Conservation (phyloP, 352 stramenopile species). For the Pythium brachiatum region DNA sequence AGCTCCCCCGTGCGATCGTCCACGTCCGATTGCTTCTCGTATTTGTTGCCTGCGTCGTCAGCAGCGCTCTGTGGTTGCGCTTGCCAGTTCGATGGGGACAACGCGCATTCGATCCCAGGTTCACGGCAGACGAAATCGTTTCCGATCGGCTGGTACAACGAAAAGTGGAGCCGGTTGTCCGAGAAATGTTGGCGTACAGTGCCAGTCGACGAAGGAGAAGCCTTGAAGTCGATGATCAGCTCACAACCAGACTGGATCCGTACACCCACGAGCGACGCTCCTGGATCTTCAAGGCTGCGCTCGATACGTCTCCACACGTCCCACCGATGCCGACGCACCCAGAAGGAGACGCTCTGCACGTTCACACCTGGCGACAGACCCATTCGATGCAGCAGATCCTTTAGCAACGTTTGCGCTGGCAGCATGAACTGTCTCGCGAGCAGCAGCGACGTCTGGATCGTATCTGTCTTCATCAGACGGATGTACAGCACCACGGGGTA, state of each 20-base stretch:
- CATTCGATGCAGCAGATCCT: constrained; percentile 54
- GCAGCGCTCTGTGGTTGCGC: constrained; percentile 26
- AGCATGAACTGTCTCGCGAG: constrained; percentile 54
- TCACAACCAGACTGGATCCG: constrained; percentile 51
- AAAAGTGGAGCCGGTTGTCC: constrained; percentile 35
- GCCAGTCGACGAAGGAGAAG: constrained; percentile 29
- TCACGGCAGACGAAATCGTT: constrained; percentile 60
- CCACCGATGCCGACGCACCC: constrained; percentile 52
- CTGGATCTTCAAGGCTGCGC: constrained; percentile 41
- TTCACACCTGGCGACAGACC: constrained; percentile 55
- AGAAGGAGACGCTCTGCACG: constrained; percentile 53
- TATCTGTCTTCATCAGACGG: constrained; percentile 54
- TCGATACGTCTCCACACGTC: constrained; percentile 62
- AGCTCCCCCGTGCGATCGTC: constrained; percentile 11
- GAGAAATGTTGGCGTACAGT: constrained; percentile 21
- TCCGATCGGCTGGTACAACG: constrained; percentile 49
- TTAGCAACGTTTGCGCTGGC: constrained; percentile 35
- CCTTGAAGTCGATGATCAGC: constrained; percentile 67
- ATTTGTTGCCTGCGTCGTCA: constrained; percentile 11
- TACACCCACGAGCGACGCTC: constrained; percentile 38
- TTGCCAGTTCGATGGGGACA: constrained; percentile 35
- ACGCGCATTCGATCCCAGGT: constrained; percentile 29
- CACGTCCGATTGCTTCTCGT: constrained; percentile 9
- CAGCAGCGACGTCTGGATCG: constrained; percentile 51
- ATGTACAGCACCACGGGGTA: constrained; percentile 58